These are phyloP conservation scores for Neurospora pannonica DNA, from an alignment of 495 filamentous ascomycete species.

Conservation along the genomic window DNA sequence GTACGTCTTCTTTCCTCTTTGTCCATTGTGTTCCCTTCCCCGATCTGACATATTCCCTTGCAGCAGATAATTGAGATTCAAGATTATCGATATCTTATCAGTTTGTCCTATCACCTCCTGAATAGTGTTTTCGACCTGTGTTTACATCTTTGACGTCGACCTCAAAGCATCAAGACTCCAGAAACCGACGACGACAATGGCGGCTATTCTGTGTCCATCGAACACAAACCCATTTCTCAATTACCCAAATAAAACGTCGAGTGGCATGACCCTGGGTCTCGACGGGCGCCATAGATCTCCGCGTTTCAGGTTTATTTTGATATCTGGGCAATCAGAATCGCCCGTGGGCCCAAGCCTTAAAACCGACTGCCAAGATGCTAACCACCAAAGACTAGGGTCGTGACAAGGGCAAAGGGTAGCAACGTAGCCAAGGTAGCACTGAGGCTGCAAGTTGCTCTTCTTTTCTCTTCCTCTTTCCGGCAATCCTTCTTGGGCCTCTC, in stretches of 20 bases:
- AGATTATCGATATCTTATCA: not conserved
- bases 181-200: not conserved
- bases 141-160: conserved; percentile 11
- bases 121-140: conserved; percentile 5
- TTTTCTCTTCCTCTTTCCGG: not conserved
- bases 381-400: not conserved
- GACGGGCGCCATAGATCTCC: conserved; percentile 21
- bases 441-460: not conserved
- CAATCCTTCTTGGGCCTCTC: not conserved
- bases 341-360: conserved; percentile 18
- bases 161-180: conserved; percentile 7
- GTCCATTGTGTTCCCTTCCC: not conserved
- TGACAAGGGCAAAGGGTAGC: conserved; percentile 2
- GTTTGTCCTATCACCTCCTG: not conserved
- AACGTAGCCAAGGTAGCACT: conserved; percentile 11
- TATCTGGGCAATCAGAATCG: conserved; percentile 11
- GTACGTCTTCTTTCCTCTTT: not conserved
- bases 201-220: conserved; percentile 2
- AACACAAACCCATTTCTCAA: conserved; percentile 5
- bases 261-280: conserved; percentile 7
- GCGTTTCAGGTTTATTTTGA: conserved; percentile 36
- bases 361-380: not conserved
- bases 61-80: not conserved
- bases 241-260: conserved; percentile 6
- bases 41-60: not conserved